Base-by-base conservation (phyloP, 1,284 basidiomycete species). In the Cyathus olla region DNA sequence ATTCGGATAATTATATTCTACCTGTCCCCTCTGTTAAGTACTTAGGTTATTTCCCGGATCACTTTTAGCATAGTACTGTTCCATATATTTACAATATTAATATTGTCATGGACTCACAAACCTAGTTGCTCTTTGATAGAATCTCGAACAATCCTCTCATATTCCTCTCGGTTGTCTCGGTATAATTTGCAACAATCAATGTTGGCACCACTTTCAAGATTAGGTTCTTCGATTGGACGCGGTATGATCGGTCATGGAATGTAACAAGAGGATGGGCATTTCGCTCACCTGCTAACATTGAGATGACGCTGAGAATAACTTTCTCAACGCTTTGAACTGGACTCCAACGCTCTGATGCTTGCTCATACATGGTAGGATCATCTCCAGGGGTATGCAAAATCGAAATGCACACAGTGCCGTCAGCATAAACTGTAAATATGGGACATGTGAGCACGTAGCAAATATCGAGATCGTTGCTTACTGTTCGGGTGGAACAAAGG, bases 311-410 rank as follows among this genome's bases (percentile, higher is more conserved):
- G 6, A 99, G 84, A 57, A 97, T 87, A 62, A 99, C 98, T 77
- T 98, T 98, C 81, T 99, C 95, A 47, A 99, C 95, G 72, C 93
- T 95, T 80, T 98, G 96, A 0, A 99, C 97, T 19, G 98, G 98
- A 61, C 95, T 97, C 98, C 98, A 99, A 46, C 98, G 89, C 76
- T 99, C 98, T 27, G 94, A 96, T 0, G 97, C 96, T 63, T 93
- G 90, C 76, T 99, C 98, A 70, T 95, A 95, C 87, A 92, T 92
- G 60, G 90, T 92, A 26, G 93, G 93, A 70, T 95, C 98, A 76
- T 99, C 98, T 10, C 98, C 98, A 0, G 98, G 97, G 0, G 96
- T 95, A 75, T 99, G 98, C 39, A 99, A 82, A 74, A 99, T 99
- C 4, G 96, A 98, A 73, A 99, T 99, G 83, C 98, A 99, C 54